These are phyloP conservation scores for Calocybe indica DNA, from an alignment of 768 basidiomycete genomes.

Conservation along the genomic window DNA sequence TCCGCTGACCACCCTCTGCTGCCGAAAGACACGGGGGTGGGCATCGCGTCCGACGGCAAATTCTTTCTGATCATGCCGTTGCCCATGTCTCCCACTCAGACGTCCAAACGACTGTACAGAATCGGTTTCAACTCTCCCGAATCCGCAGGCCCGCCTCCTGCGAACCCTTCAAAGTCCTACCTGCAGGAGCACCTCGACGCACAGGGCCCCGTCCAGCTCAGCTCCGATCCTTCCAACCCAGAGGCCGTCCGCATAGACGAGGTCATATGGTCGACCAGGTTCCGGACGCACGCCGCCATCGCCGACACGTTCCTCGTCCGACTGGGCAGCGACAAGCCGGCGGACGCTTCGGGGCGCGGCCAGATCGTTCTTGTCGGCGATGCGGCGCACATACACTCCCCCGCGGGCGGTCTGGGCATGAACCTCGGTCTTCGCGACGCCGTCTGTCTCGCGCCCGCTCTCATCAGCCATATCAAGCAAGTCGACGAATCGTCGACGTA, in stretches of 20 bases:
- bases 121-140: conserved; percentile 28
- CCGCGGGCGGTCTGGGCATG: conserved; percentile 53
- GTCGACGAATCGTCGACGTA: conserved; percentile 5
- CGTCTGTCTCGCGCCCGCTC: conserved; percentile 35
- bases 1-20: conserved; percentile 16
- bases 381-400: conserved; percentile 49
- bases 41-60: conserved; percentile 20
- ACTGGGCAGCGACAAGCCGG: not conserved
- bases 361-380: conserved; percentile 16
- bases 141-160: conserved; percentile 23
- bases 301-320: conserved; percentile 28
- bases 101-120: conserved; percentile 26
- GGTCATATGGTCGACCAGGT: conserved; percentile 40
- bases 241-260: conserved; percentile 26
- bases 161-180: conserved; percentile 32
- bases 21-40: conserved; percentile 14
- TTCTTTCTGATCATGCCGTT: conserved; percentile 31
- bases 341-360: conserved; percentile 1
- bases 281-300: conserved; percentile 37
- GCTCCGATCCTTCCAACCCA: conserved; percentile 25
- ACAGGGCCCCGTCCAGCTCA: conserved; percentile 27
- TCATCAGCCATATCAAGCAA: conserved; percentile 27
- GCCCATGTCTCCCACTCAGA: conserved; percentile 17
- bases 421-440: conserved; percentile 55
- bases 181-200: conserved; percentile 37